A percentile compares a stretch with the other conserved stretches of the same genome.
Evolutionary conservation across 2,329 filamentous ascomycete genomes (phyloP).

Genomic region (Venturia effusa): DNA sequence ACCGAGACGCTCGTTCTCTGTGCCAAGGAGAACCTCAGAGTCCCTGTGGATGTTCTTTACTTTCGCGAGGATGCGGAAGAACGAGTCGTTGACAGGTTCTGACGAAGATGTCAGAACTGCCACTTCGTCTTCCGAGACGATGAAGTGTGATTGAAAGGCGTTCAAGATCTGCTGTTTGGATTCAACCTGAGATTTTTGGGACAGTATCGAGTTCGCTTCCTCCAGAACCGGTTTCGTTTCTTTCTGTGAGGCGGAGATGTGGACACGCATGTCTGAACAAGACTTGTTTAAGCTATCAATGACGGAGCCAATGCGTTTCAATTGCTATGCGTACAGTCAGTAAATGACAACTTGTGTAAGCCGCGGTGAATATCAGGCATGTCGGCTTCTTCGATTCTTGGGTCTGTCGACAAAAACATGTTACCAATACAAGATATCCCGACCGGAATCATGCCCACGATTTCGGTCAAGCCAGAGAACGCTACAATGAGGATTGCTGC

Average conservation of each 20-base stretch:
- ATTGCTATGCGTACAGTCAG: constrained; percentile 48
- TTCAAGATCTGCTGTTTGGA: constrained; percentile 67
- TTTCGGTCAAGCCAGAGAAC: too few species aligned
- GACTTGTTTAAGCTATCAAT: constrained; percentile 69
- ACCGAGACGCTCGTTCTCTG: constrained; percentile 79
- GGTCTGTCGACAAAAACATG: background rate
- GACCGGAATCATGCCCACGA: too few species aligned
- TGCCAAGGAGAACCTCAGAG: constrained; percentile 78
- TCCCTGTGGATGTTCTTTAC: constrained; percentile 83
- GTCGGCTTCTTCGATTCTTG: background rate
- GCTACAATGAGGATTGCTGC: too few species aligned
- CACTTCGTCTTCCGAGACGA: constrained; percentile 72
- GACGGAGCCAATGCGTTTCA: constrained; percentile 69
- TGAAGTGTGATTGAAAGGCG: constrained; percentile 72
- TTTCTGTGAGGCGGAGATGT: constrained; percentile 63
- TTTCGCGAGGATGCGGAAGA: constrained; percentile 66
- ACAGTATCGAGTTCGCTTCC: constrained; percentile 64
- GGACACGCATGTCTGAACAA: constrained; percentile 68
- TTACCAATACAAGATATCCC: too few species aligned
- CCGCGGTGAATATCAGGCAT: background rate
- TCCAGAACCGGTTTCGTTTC: constrained; percentile 65
- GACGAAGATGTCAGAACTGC: constrained; percentile 64
- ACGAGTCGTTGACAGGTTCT: constrained; percentile 74
- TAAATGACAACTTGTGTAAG: background rate
- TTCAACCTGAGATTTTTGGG: constrained; percentile 63